Evolutionary conservation across 2,329 filamentous ascomycete genomes (phyloP).

Genomic region (Scytalidium sp.): DNA sequence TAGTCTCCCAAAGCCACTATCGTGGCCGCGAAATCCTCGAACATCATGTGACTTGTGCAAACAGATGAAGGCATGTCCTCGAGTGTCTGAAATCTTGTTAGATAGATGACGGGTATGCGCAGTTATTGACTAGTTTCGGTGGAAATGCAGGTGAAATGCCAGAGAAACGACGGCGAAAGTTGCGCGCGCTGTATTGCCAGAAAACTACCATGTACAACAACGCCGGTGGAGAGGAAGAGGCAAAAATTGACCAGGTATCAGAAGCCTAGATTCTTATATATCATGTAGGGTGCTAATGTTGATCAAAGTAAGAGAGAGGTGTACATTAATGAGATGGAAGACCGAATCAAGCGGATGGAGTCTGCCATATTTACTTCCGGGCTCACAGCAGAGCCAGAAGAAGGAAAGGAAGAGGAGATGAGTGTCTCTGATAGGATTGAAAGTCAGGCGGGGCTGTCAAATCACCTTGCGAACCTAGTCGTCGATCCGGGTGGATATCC

Average conservation of each 20-base stretch:
- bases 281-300: constrained; percentile 6
- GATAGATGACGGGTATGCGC: constrained; percentile 1
- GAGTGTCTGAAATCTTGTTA: background rate
- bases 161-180: constrained; percentile 15
- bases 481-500: constrained; percentile 13
- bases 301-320: constrained; percentile 8
- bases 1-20: constrained; percentile 7
- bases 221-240: constrained; percentile 20
- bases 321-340: constrained; percentile 17
- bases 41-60: constrained; percentile 23
- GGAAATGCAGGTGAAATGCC: constrained; percentile 17
- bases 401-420: constrained; percentile 8
- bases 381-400: constrained; percentile 6
- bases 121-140: constrained; percentile 4
- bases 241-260: constrained; percentile 16
- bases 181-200: constrained; percentile 17
- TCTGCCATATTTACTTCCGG: constrained; percentile 15
- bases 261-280: constrained; percentile 3
- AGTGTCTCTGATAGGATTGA: constrained; percentile 14
- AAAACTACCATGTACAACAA: constrained; percentile 18
- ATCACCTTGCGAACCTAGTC: constrained; percentile 17
- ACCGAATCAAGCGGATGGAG: constrained; percentile 22
- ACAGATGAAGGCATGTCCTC: constrained; percentile 19
- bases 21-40: constrained; percentile 15
- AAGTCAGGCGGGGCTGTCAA: constrained; percentile 12